phyloP scores from a whole-genome alignment of 441 rosid genomes.

The Eutrema salsugineum region DNA sequence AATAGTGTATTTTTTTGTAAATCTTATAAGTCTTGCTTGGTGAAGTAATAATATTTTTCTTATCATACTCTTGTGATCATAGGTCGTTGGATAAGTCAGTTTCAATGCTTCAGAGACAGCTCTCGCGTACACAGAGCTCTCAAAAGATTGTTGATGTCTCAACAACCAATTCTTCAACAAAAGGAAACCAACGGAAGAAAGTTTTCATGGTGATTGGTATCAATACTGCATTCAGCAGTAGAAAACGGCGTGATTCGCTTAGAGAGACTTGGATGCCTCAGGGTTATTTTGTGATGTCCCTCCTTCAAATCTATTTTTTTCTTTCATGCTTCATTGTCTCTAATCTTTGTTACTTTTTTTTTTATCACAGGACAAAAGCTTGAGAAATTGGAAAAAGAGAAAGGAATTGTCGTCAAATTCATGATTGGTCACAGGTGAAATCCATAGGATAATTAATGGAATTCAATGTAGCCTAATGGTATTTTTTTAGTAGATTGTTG shows the following conservation, averaged over 20 bases:
- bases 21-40: not conserved
- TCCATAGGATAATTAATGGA: not conserved
- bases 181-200: slow-evolving; percentile 45
- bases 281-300: slow-evolving; percentile 40
- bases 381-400: slow-evolving; percentile 73
- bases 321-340: not conserved
- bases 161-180: slow-evolving; percentile 25
- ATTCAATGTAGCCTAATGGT: not conserved
- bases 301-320: not conserved
- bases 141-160: slow-evolving; percentile 39
- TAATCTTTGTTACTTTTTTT: not conserved
- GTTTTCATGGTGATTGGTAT: slow-evolving; percentile 85
- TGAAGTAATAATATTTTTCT: not conserved
- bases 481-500: not conserved
- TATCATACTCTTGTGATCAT: not conserved
- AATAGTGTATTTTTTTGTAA: not conserved
- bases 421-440: slow-evolving; percentile 95
- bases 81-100: slow-evolving; percentile 78
- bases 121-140: slow-evolving; percentile 51
- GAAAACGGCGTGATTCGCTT: slow-evolving; percentile 90
- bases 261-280: slow-evolving; percentile 99
- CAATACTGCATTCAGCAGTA: slow-evolving; percentile 92
- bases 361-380: slow-evolving; percentile 63
- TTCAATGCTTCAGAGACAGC: slow-evolving; percentile 71
- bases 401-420: slow-evolving; percentile 81